A percentile compares a stretch with the other conserved stretches of the same genome.
phyloP scores from a whole-genome alignment of 805 yeast genomes.

The Teunomyces gatunensis region DNA sequence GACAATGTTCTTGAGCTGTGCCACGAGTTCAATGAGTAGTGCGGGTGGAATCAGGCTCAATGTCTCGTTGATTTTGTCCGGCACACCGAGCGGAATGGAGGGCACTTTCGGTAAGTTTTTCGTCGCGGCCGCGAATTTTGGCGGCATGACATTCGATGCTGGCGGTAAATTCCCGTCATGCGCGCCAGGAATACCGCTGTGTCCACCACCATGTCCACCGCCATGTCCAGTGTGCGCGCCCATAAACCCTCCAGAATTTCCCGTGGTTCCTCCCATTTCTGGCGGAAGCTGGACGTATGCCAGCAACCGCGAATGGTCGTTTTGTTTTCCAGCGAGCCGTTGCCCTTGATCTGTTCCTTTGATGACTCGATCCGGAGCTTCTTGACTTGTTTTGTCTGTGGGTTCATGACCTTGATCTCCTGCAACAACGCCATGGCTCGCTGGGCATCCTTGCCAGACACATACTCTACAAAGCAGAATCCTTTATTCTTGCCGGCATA shows the following conservation, averaged over 20 bases:
- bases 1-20: conserved; percentile 60
- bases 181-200: not conserved
- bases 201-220: not conserved
- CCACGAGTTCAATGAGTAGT: conserved; percentile 63
- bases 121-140: conserved; percentile 43
- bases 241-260: no score
- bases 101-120: conserved; percentile 51
- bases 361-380: conserved; percentile 57
- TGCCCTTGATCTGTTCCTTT: conserved; percentile 53
- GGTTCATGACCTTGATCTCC: conserved; percentile 38
- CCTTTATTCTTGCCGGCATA: conserved; percentile 61
- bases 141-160: not conserved
- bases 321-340: conserved; percentile 34
- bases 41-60: conserved; percentile 67
- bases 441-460: conserved; percentile 49
- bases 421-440: conserved; percentile 44
- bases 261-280: conserved; percentile 31
- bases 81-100: conserved; percentile 43
- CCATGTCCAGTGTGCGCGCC: no score
- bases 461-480: conserved; percentile 64
- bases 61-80: conserved; percentile 60
- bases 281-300: conserved; percentile 56
- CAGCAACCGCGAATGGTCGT: conserved; percentile 51
- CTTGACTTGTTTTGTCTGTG: conserved; percentile 30
- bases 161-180: not conserved